These are phyloP conservation scores for Suillus hirtellus DNA, from an alignment of 768 basidiomycete genomes.

Conservation along the genomic window DNA sequence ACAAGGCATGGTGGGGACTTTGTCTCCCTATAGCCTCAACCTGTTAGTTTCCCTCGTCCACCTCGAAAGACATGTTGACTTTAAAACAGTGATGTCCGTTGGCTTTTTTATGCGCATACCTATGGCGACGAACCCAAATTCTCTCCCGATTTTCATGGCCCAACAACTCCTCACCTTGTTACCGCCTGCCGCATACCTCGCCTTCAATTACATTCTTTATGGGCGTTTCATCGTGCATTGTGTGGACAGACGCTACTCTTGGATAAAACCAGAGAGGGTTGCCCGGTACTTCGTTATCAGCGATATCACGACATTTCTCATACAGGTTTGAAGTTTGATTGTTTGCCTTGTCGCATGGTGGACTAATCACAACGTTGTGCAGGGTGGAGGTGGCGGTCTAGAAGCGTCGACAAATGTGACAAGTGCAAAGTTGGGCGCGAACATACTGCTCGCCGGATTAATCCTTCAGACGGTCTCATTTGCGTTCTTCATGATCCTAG, in stretches of 20 bases:
- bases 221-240: constrained; percentile 27
- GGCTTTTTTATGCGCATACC: constrained; percentile 25
- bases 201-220: constrained; percentile 36
- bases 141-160: constrained; percentile 18
- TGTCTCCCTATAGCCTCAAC: constrained; percentile 33
- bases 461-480: constrained; percentile 28
- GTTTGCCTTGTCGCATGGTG: not conserved
- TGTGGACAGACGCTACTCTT: constrained; percentile 20
- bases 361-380: not conserved
- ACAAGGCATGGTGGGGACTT: constrained; percentile 32
- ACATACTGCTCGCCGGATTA: constrained; percentile 30
- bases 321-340: constrained; percentile 25
- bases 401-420: constrained; percentile 11
- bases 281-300: constrained; percentile 29
- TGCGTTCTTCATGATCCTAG: constrained; percentile 20
- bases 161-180: constrained; percentile 26
- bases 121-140: constrained; percentile 23
- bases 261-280: constrained; percentile 27
- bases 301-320: constrained; percentile 28
- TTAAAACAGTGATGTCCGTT: constrained; percentile 18
- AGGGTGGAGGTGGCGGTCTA: constrained; percentile 29
- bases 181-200: constrained; percentile 32
- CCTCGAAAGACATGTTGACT: not conserved
- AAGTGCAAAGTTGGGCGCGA: constrained; percentile 12
- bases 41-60: constrained; percentile 10